Evolutionary conservation across 1,139 yeast genomes (phyloP), one percentile per base, ranked within the genome.

Genomic region (Hyphopichia khmerensis): DNA sequence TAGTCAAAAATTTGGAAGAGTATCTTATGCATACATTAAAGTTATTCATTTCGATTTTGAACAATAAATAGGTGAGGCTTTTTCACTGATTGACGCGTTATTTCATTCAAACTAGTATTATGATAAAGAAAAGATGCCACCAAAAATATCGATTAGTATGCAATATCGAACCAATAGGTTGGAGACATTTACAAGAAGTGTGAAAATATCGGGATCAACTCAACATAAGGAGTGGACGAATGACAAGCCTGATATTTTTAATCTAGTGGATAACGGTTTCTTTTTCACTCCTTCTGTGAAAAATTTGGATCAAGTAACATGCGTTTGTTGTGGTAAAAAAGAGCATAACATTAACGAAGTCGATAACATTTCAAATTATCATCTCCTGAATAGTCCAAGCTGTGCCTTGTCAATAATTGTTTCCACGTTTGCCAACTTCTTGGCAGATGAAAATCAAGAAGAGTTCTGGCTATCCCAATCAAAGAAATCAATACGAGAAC

Each of bases 201-300:
- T 10, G 44, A 53, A 11, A 55, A 62, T 4, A 48, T 49, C 14
- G n/a, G 41, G 41, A 35, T 52, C 59, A 13, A 57, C 51, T 45
- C 48, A 51, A 40, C 38, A 52, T 46, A 55, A 45, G 30, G 48
- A 60, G 48, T 67, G 78, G 78, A 64, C 73, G 15, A 59, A 66
- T 41, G 58, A 62, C n/a, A 52, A 56, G 10, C 69, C 72, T 9
- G 63, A 64, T 36, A 57, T 59, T 16, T 65, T 84, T 73, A 27
- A 24, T 13, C 34, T 39, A 13, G 87, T 89, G 1, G 74, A 72
- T 30, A 72, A 79, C 23, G 96, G 96, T 1, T 87, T 88, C 59
- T 82, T 72, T 55, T 87, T 74, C 59, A 70, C 79, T 13, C 95
- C 96, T 2, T 69, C 75, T 0, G 66, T 64, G 46, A 59, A 62